Conservation (phyloP, 2,329 filamentous ascomycete species). For the Hypoxylon sp. region DNA sequence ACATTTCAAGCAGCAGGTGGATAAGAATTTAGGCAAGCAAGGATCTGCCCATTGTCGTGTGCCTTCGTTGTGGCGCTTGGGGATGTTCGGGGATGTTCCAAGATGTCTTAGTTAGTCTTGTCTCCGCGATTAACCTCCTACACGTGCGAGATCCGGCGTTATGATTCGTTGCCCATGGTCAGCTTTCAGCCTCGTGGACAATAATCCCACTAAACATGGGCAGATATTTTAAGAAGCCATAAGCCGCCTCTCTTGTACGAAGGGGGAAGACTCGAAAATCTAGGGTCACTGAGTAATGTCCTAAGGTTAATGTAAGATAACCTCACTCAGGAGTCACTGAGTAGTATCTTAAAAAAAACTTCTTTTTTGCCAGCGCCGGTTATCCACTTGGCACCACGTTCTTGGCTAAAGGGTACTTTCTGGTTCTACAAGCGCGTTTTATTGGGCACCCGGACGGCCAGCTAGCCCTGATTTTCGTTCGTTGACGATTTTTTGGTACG, state of each 20-base stretch:
- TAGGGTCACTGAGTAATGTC: constrained; percentile 19
- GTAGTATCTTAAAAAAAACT: constrained; percentile 14
- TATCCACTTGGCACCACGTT: constrained; percentile 35
- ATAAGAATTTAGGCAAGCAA: constrained; percentile 17
- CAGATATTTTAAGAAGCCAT: constrained; percentile 34
- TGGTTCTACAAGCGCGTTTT: constrained; percentile 25
- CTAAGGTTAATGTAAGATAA: constrained; percentile 14
- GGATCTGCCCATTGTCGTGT: constrained; percentile 34
- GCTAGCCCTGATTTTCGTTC: constrained; percentile 35
- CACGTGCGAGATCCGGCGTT: constrained; percentile 49
- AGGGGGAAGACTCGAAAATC: background rate
- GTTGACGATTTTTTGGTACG: constrained; percentile 34
- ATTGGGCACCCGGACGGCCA: constrained; percentile 32
- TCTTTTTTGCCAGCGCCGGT: constrained; percentile 14
- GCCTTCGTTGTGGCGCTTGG: constrained; percentile 33
- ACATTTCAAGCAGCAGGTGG: constrained; percentile 21
- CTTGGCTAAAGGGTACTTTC: constrained; percentile 29
- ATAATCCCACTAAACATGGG: constrained; percentile 9
- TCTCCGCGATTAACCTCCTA: constrained; percentile 44
- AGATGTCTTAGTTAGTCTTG: constrained; percentile 42
- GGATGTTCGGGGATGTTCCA: constrained; percentile 25
- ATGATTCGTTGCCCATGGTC: constrained; percentile 49
- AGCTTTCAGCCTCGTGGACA: constrained; percentile 40
- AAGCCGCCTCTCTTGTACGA: constrained; percentile 19
- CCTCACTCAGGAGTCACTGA: constrained; percentile 10